Evolutionary conservation across 495 filamentous ascomycete species (phyloP), one percentile per base, ranked within the genome.

Genomic region (Lasiosphaeria ovina): DNA sequence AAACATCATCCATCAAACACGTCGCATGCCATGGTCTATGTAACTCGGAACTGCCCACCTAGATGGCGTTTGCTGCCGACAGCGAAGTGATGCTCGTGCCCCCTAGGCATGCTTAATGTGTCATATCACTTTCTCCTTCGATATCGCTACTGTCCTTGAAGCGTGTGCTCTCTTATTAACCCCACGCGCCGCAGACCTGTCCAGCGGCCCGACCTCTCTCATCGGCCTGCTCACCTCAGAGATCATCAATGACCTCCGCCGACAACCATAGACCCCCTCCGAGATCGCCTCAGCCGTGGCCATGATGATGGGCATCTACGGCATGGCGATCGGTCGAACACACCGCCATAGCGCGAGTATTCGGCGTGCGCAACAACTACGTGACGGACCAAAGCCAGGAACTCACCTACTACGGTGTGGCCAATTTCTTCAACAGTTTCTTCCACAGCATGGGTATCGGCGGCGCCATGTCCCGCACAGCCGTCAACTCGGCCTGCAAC

Each of bases 171-270:
- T 40, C 38, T 45, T 45, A 12, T 45, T 45, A 3, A 45, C 31
- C 64, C 24, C 42, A 40, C 3, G 6, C 12, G 38, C 9, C 16
- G 10, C 51, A 81, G 81, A 82, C 58, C 52, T 82, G 17, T 79
- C 77, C 6, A 78, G 74, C 1, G 81, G 81, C 36, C 81, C 79
- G 51, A 83, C 81, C 3, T 81, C 80, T 0, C 74, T 83, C 14
- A 74, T 82, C 57, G 76, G 79, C 14, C 70, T 83, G 3, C 63
- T 81, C 48, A 83, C 81, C 0, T 72, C 78, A 5, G 76, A 81
- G 51, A 78, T 81, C 38, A 68, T 84, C 33, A 61, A 66, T 35
- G 71, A 74, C 17, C 64, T 82, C 0, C 59, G 71, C 7, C 54
- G 69, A 35, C 72, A 77, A 35, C 35, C n/a, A 14, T 81, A 72